phyloP scores from a whole-genome alignment of 352 stramenopile species.

The Phytophthora kernoviae region DNA sequence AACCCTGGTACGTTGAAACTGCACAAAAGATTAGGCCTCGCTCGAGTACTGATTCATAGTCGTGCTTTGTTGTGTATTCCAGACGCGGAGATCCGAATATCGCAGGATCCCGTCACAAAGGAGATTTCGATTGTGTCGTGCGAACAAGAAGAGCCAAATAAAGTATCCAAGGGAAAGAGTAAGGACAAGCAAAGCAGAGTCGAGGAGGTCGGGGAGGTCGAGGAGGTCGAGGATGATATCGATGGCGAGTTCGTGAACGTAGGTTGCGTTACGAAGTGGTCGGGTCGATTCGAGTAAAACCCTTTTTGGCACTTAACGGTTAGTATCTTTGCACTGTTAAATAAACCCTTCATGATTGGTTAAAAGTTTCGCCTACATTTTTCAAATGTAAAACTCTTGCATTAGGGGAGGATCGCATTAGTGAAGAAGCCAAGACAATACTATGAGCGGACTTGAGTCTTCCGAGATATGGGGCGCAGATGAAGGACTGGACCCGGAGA shows the following conservation, averaged over 20 bases:
- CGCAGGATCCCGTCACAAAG: constrained; percentile 37
- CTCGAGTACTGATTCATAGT: background rate
- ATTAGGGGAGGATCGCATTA: constrained; percentile 12
- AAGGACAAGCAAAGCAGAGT: constrained; percentile 17
- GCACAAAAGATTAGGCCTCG: background rate
- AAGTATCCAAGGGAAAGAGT: constrained; percentile 6
- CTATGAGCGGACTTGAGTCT: constrained; percentile 70
- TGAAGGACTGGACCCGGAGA: constrained; percentile 87
- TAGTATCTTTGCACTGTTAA: background rate
- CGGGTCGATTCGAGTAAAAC: constrained; percentile 64
- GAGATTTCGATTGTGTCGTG: constrained; percentile 75
- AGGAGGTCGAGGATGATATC: constrained; percentile 16
- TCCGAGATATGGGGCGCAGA: constrained; percentile 67
- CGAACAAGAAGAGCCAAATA: constrained; percentile 14
- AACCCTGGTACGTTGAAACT: constrained; percentile 48
- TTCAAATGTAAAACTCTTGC: constrained; percentile 3
- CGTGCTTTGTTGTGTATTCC: background rate
- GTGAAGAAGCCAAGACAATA: constrained; percentile 16
- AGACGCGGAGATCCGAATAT: constrained; percentile 74
- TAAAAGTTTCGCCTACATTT: too few relatives aligned
- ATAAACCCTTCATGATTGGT: background rate
- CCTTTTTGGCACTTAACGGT: background rate
- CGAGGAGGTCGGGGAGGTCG: constrained; percentile 2
- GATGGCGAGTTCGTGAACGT: constrained; percentile 40
- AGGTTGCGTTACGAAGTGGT: constrained; percentile 67